Conservation (phyloP, 2,329 filamentous ascomycete genomes). For the Fusarium abutilonis region DNA sequence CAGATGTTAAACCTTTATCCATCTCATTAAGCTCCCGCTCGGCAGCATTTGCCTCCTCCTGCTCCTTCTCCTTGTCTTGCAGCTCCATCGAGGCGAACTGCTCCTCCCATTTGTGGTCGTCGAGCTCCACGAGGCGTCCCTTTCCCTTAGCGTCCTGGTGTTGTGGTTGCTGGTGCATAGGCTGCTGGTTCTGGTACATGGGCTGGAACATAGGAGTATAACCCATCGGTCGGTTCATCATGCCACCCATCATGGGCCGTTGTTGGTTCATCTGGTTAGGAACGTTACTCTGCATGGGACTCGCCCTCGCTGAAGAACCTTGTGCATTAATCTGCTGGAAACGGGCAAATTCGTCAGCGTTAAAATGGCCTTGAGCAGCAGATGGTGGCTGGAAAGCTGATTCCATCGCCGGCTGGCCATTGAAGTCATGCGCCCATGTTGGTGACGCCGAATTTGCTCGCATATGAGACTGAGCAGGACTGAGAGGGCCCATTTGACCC, state of each 20-base stretch:
- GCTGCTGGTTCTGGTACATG: conserved; percentile 58
- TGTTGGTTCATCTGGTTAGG: conserved; percentile 63
- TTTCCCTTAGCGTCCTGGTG: conserved; percentile 75
- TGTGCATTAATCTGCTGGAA: conserved; percentile 80
- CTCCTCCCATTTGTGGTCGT: conserved; percentile 94
- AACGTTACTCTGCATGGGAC: conserved; percentile 67
- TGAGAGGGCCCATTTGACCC: conserved; percentile 57
- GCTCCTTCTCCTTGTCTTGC: conserved; percentile 65
- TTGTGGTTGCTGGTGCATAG: conserved; percentile 58
- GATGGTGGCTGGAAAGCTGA: conserved; percentile 70
- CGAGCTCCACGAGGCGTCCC: conserved; percentile 91
- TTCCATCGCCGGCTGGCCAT: conserved; percentile 74
- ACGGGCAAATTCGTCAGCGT: conserved; percentile 83
- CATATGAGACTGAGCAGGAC: conserved; percentile 62
- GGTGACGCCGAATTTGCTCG: conserved; percentile 64
- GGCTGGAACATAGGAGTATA: conserved; percentile 64
- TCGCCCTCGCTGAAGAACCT: conserved; percentile 60
- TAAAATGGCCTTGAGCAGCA: conserved; percentile 71
- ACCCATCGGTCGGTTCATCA: conserved; percentile 63
- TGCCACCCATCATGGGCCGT: conserved; percentile 68
- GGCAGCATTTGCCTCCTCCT: conserved; percentile 74
- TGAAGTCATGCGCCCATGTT: conserved; percentile 64
- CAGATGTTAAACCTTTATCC: conserved; percentile 74
- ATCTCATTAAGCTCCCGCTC: conserved; percentile 89
- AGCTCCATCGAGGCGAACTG: conserved; percentile 91